These are phyloP conservation scores for Entomortierella chlamydospora DNA, from an alignment of 192 early-diverging fungal species.

Conservation along the genomic window DNA sequence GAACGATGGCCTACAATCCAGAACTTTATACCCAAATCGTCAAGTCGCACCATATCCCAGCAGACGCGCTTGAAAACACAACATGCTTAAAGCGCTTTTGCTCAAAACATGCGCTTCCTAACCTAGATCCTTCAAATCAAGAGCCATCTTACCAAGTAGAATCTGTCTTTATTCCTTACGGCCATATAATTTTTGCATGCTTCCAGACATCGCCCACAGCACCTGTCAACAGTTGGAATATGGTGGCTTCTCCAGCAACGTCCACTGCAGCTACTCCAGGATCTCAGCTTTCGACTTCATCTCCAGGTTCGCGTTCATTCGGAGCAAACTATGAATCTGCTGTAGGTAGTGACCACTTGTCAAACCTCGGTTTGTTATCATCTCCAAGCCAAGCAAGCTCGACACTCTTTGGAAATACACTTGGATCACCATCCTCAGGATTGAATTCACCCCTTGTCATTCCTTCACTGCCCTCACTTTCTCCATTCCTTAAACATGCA, in stretches of 20 bases:
- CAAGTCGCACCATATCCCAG: conserved; percentile 51
- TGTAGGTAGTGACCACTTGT: conserved; percentile 13
- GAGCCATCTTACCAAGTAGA: conserved; percentile 52
- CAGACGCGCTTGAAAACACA: conserved; percentile 50
- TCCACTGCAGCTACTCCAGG: conserved; percentile 4
- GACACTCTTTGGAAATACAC: conserved; percentile 7
- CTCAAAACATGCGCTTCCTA: conserved; percentile 49
- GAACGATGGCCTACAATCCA: conserved; percentile 49
- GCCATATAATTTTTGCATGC: conserved; percentile 57
- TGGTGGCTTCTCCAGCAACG: conserved; percentile 10
- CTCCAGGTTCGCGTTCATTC: conserved; percentile 20
- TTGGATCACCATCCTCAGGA: conserved; percentile 15
- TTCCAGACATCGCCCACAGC: conserved; percentile 51
- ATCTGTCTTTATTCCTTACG: conserved; percentile 57
- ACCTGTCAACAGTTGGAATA: conserved; percentile 15
- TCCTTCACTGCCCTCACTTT: conserved; percentile 38
- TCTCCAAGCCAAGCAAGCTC: conserved; percentile 22
- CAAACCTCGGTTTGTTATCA: conserved; percentile 21
- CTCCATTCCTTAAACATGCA: conserved; percentile 40
- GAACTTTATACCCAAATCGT: conserved; percentile 56
- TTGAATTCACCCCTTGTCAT: conserved; percentile 44
- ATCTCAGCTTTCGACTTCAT: conserved; percentile 12
- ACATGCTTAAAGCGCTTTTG: conserved; percentile 53
- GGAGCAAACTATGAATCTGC: conserved; percentile 14
- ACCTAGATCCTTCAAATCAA: conserved; percentile 9